A percentile compares a stretch with the other conserved stretches of the same genome.
Conservation (phyloP, 306 rosid species). For the Cucurbita argyrosperma region DNA sequence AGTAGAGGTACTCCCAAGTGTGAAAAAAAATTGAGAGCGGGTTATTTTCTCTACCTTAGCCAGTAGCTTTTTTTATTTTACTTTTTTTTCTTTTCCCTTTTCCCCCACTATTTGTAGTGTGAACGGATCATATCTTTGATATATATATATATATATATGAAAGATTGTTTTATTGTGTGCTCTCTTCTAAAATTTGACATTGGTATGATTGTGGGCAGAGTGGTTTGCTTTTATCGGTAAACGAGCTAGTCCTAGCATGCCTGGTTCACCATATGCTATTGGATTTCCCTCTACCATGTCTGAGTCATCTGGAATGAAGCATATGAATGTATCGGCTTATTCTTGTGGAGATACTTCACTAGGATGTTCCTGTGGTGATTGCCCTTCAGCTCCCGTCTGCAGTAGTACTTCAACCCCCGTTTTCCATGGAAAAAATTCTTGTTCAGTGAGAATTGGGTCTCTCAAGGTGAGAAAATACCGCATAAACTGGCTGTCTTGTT, state of each 20-base stretch:
- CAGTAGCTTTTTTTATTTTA: background rate
- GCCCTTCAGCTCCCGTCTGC: constrained; percentile 75
- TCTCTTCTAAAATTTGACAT: background rate
- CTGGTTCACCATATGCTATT: constrained; percentile 87
- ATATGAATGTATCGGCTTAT: constrained; percentile 86
- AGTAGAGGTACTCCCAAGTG: background rate
- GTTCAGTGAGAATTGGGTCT: constrained; percentile 66
- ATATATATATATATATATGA: background rate
- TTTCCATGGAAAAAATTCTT: constrained; percentile 35
- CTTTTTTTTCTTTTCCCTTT: background rate
- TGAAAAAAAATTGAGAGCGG: background rate
- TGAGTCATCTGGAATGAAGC: constrained; percentile 57
- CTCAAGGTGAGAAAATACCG: constrained; percentile 44
- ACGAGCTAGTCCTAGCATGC: constrained; percentile 31
- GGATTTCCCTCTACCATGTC: constrained; percentile 36
- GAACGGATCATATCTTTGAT: no score
- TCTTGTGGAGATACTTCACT: constrained; percentile 80
- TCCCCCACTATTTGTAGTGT: no score
- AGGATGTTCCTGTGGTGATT: constrained; percentile 98
- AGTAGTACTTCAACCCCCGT: constrained; percentile 42
- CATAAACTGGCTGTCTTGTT: constrained; percentile 13
- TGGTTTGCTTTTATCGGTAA: constrained; percentile 86
- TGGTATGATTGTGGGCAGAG: constrained; percentile 36
- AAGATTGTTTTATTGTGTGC: background rate
- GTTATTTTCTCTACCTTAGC: background rate